Evolutionary conservation across 805 yeast genomes (phyloP), one percentile per base, ranked within the genome.

Genomic region (Spathaspora hagerdaliae): DNA sequence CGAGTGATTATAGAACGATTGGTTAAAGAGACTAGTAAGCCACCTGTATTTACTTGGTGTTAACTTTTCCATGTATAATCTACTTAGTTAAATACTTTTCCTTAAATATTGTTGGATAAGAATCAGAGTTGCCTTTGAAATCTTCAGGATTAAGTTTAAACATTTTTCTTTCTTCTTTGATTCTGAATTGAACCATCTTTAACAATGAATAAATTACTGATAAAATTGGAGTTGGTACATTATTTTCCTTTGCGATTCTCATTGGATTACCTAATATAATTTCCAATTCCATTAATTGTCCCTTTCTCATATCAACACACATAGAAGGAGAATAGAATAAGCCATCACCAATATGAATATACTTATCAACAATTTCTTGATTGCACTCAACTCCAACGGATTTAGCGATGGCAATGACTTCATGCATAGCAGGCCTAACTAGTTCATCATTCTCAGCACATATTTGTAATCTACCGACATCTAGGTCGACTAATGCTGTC

Each of bases 31-130:
- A 67, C 69, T 7, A 65, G 76, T 4, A 76, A 70, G 49, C 81
- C 84, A 0, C 87, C 89, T 0, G 79, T 83, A 1, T 82, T 83
- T 50, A 81, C 87, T 1, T 83, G 87, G 80, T 83, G 87, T 54
- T 81, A 48, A 52, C 24, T 19, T 19, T 19, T 19, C 24, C 24
- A 19, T 19, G 5, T 5, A 19, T 2, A 19, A 19, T 19, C 24
- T 19, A 19, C 24, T 19, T 19, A 19, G 24, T 15, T 33, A 27
- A 3, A 41, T 45, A 37, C 14, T 51, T 48, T 12, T 51, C 45
- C 6, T 39, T 19, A 33, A 46, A 51, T 24, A 49, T 36, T 9
- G 39, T 11, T 13, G 48, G 45, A 42, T 42, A 46, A 19, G 41
- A 38, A 39, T 48, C 47, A 5, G 52, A 51, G 34, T 45, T 27